These are phyloP conservation scores for Pterocarpus macrocarpus DNA, from an alignment of 306 rosid genomes.

Conservation along the genomic window DNA sequence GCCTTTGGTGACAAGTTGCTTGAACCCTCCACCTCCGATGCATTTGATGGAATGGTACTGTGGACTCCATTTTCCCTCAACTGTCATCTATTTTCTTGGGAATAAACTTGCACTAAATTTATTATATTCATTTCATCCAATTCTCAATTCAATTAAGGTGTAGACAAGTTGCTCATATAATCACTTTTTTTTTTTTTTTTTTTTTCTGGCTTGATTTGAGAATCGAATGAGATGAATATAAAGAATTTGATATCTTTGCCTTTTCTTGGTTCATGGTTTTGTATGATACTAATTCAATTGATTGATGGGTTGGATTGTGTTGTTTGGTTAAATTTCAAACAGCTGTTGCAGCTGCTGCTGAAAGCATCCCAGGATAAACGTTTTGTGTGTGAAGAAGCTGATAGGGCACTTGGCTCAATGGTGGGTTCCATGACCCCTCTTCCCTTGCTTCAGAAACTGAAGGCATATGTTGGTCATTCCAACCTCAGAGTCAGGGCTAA, in stretches of 20 bases:
- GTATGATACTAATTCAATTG: neutral
- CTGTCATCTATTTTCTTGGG: neutral
- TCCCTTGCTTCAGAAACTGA: slow-evolving; percentile 72
- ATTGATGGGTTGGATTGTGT: slow-evolving; percentile 14
- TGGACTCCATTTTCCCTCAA: slow-evolving; percentile 13
- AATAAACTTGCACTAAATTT: no score
- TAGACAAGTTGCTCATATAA: no score
- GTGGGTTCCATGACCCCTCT: slow-evolving; percentile 77
- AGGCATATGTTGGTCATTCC: slow-evolving; percentile 64
- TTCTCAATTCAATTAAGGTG: no score
- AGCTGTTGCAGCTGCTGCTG: slow-evolving; percentile 82
- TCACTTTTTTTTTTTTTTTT: no score
- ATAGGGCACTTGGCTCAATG: slow-evolving; percentile 69
- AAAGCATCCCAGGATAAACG: slow-evolving; percentile 92
- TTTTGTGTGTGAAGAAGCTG: slow-evolving; percentile 97
- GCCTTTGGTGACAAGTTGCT: slow-evolving; percentile 80
- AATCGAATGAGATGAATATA: no score
- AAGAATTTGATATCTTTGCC: no score
- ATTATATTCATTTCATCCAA: no score
- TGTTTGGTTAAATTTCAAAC: slow-evolving; percentile 45
- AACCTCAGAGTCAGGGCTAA: slow-evolving; percentile 89
- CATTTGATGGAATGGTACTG: slow-evolving; percentile 80
- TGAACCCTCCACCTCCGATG: slow-evolving; percentile 62
- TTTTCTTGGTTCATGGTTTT: neutral
- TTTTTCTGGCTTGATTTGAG: no score